A percentile compares a stretch with the other conserved stretches of the same genome.
Evolutionary conservation across 169 alveolate species (phyloP).

Genomic region (Plasmodium fragile): DNA sequence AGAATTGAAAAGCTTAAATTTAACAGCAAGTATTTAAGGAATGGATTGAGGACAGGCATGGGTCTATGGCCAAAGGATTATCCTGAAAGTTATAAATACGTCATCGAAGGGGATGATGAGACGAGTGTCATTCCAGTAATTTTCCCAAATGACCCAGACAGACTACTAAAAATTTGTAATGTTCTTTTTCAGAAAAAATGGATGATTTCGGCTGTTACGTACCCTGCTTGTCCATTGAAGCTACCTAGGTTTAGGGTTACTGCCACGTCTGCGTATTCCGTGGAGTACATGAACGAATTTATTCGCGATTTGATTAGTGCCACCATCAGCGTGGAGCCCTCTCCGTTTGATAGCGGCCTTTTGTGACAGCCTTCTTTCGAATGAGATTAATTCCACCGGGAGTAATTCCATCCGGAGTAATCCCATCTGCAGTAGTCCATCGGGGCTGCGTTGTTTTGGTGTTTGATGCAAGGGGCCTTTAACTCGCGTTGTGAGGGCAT

Average conservation of each 20-base stretch:
- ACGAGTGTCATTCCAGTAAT: slow-evolving; percentile 86
- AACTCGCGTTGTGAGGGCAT: background rate
- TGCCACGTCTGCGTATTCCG: slow-evolving; percentile 82
- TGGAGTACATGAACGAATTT: slow-evolving; percentile 81
- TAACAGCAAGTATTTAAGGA: slow-evolving; percentile 80
- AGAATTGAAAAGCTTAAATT: slow-evolving; percentile 77
- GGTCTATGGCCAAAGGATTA: slow-evolving; percentile 85
- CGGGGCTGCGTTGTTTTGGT: background rate
- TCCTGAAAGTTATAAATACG: slow-evolving; percentile 80
- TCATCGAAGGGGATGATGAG: slow-evolving; percentile 82
- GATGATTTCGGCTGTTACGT: slow-evolving; percentile 82
- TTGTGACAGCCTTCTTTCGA: background rate
- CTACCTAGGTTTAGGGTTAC: slow-evolving; percentile 85
- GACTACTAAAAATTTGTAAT: slow-evolving; percentile 78
- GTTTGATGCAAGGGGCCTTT: background rate
- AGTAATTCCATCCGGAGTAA: no score
- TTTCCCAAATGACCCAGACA: slow-evolving; percentile 83
- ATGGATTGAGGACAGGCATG: slow-evolving; percentile 78
- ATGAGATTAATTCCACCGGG: background rate
- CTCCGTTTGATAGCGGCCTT: slow-evolving; percentile 30
- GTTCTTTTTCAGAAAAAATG: slow-evolving; percentile 75
- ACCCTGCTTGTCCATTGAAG: slow-evolving; percentile 86
- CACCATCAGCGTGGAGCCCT: slow-evolving; percentile 79
- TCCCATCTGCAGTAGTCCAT: no score
- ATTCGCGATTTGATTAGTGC: slow-evolving; percentile 80